These are phyloP conservation scores for Ampelocalamus luodianensis DNA, from an alignment of 176 grass and related monocot genomes.

Conservation along the genomic window DNA sequence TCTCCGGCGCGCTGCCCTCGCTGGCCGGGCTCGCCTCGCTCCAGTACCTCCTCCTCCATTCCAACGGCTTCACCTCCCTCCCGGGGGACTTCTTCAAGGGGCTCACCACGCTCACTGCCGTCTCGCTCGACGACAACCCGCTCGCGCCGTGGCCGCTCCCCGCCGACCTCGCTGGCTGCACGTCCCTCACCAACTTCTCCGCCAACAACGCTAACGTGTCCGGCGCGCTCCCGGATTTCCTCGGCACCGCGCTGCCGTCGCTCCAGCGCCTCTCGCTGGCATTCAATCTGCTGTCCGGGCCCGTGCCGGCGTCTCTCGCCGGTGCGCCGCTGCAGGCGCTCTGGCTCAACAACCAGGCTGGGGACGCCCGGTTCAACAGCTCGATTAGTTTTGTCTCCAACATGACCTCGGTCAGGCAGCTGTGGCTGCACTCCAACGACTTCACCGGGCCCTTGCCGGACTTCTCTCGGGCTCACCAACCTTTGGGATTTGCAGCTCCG, in stretches of 20 bases:
- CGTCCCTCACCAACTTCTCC: constrained; percentile 63
- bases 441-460: constrained; percentile 80
- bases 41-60: constrained; percentile 53
- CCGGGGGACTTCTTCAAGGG: constrained; percentile 68
- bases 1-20: constrained; percentile 63
- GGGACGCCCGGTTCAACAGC: constrained; percentile 26
- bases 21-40: constrained; percentile 56
- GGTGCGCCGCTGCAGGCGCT: constrained; percentile 41
- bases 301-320: constrained; percentile 56
- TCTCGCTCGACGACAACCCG: constrained; percentile 71
- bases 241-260: constrained; percentile 46
- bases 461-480: constrained; percentile 45
- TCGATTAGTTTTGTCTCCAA: constrained; percentile 62
- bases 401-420: constrained; percentile 45
- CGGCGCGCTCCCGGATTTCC: constrained; percentile 59
- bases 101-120: constrained; percentile 44
- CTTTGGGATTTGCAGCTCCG: constrained; percentile 65
- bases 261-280: constrained; percentile 58
- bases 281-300: constrained; percentile 55
- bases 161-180: constrained; percentile 33
- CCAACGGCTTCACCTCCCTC: constrained; percentile 58
- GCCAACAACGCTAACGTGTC: constrained; percentile 61
- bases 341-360: constrained; percentile 66
- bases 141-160: constrained; percentile 59
- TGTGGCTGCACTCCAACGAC: constrained; percentile 81